Evolutionary conservation across 345 rosid genomes (phyloP).

Genomic region (Eucalyptus rudis): DNA sequence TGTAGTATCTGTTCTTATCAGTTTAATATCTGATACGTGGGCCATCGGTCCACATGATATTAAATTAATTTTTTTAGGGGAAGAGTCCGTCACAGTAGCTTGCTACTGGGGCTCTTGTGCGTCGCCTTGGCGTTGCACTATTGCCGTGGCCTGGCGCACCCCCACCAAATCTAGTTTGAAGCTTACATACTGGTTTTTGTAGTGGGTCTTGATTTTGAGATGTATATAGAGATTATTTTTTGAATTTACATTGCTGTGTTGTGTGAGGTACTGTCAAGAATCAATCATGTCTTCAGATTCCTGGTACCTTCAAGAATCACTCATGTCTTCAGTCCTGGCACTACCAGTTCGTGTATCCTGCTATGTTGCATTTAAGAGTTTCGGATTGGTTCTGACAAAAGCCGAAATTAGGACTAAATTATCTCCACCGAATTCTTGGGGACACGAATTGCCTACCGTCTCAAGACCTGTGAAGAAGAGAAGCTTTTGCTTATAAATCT

Average conservation of each 20-base stretch:
- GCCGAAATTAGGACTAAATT: not conserved
- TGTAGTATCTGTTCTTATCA: conserved; percentile 57
- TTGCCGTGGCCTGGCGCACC: conserved; percentile 1
- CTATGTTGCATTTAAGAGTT: not conserved
- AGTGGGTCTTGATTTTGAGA: not conserved
- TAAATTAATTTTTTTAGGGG: conserved; percentile 16
- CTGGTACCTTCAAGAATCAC: not conserved
- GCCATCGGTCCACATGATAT: conserved; percentile 23
- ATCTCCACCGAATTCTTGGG: not conserved
- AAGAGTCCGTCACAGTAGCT: not conserved
- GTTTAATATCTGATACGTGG: conserved; percentile 47
- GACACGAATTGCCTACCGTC: not conserved
- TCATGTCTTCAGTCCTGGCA: not conserved
- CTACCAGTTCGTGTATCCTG: not conserved
- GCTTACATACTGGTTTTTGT: not conserved
- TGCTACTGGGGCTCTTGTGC: not conserved
- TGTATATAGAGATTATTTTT: not conserved
- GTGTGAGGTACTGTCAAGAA: not conserved
- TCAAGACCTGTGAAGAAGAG: not conserved
- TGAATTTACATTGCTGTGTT: not conserved
- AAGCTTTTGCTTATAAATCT: not conserved
- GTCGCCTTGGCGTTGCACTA: conserved; percentile 1
- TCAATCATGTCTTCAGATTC: not conserved
- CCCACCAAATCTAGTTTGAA: not conserved
- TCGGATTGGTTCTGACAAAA: not conserved